Conservation (phyloP, 2,329 filamentous ascomycete species). For the Neofusicoccum umdonicola region DNA sequence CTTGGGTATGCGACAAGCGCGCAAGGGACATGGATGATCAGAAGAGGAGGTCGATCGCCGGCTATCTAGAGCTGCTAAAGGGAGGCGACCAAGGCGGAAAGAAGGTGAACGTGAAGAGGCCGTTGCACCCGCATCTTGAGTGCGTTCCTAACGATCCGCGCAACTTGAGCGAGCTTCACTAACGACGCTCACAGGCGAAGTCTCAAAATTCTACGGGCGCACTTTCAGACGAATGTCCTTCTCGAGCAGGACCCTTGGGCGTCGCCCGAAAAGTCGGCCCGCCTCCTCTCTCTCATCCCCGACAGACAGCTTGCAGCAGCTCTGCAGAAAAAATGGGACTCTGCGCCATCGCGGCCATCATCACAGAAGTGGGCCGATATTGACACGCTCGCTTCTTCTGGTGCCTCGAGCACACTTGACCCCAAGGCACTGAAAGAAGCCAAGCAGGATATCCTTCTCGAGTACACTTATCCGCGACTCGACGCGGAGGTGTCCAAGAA, state of each 20-base stretch:
- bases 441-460: conserved; percentile 92
- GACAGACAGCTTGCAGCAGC: conserved; percentile 75
- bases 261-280: conserved; percentile 66
- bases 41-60: conserved; percentile 78
- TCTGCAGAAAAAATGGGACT: conserved; percentile 86
- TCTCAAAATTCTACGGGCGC: conserved; percentile 75
- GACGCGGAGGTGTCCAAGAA: conserved; percentile 98
- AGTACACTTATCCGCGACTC: conserved; percentile 96
- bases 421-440: conserved; percentile 73
- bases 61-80: conserved; percentile 86
- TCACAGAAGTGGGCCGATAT: conserved; percentile 92
- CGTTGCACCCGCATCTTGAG: conserved; percentile 85
- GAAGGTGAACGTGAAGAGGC: conserved; percentile 78
- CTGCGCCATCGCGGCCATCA: conserved; percentile 73
- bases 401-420: conserved; percentile 70
- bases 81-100: conserved; percentile 84
- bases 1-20: conserved; percentile 92
- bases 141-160: conserved; percentile 39
- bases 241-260: conserved; percentile 83
- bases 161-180: not conserved
- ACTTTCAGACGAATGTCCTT: conserved; percentile 83
- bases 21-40: conserved; percentile 82
- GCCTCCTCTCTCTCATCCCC: conserved; percentile 79
- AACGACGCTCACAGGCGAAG: conserved; percentile 60
- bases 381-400: conserved; percentile 75